Percentiles rank a stretch among this genome's conserved stretches.
phyloP scores from a whole-genome alignment of 2,329 filamentous ascomycete species.

The Capronia americana region DNA sequence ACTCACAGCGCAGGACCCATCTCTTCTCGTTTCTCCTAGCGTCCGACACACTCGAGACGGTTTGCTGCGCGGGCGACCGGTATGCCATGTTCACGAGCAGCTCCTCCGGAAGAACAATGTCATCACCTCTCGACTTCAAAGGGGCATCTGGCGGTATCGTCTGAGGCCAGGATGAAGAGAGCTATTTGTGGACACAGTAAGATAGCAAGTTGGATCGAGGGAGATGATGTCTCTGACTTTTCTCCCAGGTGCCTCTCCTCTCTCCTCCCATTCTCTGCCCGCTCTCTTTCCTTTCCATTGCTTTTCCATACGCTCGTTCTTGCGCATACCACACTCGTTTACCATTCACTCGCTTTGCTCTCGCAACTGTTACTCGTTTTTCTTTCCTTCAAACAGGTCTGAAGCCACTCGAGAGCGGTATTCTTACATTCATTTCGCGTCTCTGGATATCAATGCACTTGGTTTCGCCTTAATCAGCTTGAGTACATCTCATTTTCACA shows the following conservation, averaged over 20 bases:
- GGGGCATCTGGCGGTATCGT: neutral
- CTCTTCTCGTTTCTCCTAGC: slow-evolving; percentile 3
- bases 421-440: neutral
- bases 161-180: neutral
- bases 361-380: neutral
- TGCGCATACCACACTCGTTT: slow-evolving; percentile 2
- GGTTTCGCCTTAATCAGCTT: neutral
- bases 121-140: neutral
- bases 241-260: neutral
- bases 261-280: neutral
- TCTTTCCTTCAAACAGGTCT: neutral
- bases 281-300: neutral
- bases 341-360: neutral
- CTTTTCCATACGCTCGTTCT: neutral
- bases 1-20: neutral
- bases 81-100: neutral
- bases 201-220: neutral
- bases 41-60: neutral
- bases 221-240: neutral
- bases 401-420: neutral
- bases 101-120: neutral
- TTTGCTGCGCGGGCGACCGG: neutral
- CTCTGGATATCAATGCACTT: neutral
- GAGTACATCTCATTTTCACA: neutral
- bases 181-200: slow-evolving; percentile 8